phyloP scores from a whole-genome alignment of 1,139 yeast genomes.

The Pneumocystis oryctolagi region DNA sequence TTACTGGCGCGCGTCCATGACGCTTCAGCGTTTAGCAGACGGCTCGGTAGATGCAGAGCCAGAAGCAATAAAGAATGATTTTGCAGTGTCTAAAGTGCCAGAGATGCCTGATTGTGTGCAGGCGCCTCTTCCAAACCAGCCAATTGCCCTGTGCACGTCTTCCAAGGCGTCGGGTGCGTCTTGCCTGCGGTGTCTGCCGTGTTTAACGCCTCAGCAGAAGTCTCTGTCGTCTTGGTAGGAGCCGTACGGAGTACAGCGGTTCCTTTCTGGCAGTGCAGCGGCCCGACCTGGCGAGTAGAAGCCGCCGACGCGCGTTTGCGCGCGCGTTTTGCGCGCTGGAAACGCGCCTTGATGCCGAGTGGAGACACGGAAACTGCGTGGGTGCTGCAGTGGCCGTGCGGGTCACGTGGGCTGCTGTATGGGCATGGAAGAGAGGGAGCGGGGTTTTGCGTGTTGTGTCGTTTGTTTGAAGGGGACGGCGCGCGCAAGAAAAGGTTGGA shows the following conservation, averaged over 20 bases:
- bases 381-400: background rate
- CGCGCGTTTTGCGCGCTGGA: background rate
- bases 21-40: no score
- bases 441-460: background rate
- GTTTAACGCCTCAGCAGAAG: no score
- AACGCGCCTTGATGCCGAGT: background rate
- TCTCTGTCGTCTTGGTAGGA: background rate
- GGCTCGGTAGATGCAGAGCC: no score
- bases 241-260: background rate
- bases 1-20: no score
- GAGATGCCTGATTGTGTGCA: no score
- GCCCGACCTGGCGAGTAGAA: background rate
- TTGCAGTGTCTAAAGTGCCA: no score
- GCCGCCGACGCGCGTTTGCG: background rate
- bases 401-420: background rate
- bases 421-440: background rate
- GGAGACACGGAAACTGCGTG: background rate
- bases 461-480: background rate
- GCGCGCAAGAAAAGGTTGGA: background rate
- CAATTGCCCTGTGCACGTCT: no score
- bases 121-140: no score
- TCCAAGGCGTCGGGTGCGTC: no score
- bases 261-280: background rate
- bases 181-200: no score
- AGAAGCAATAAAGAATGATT: no score